Evolutionary conservation across 1,284 basidiomycete genomes (phyloP).

Genomic region (Singerocomus inundabilis): DNA sequence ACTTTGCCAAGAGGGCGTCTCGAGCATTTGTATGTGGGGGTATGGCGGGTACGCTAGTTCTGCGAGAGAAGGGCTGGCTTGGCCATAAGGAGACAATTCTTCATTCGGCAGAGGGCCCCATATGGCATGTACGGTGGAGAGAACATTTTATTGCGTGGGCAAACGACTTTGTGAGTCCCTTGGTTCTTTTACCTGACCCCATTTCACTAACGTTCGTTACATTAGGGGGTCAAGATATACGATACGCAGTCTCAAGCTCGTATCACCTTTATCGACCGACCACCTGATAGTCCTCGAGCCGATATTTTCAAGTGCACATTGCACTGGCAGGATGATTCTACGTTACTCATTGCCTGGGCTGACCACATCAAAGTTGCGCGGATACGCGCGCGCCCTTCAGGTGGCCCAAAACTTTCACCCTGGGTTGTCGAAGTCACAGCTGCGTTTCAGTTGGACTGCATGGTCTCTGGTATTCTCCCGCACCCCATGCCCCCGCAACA

Average conservation of each 20-base stretch:
- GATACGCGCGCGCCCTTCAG: constrained; percentile 60
- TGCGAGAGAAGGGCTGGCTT: constrained; percentile 96
- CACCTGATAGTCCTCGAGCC: constrained; percentile 78
- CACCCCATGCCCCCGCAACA: constrained; percentile 51
- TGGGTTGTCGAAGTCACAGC: constrained; percentile 84
- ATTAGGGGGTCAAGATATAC: constrained; percentile 90
- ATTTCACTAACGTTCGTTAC: not conserved
- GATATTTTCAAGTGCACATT: constrained; percentile 93
- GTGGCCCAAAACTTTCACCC: constrained; percentile 43
- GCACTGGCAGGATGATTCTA: constrained; percentile 89
- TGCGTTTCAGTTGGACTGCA: constrained; percentile 93
- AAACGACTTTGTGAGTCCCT: constrained; percentile 73
- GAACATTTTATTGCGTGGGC: constrained; percentile 93
- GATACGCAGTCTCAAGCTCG: constrained; percentile 79
- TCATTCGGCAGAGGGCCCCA: constrained; percentile 89
- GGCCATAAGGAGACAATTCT: constrained; percentile 90
- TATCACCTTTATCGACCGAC: constrained; percentile 87
- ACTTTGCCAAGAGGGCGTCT: constrained; percentile 78
- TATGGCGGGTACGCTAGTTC: constrained; percentile 81
- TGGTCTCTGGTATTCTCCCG: constrained; percentile 89
- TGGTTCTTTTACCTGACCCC: not conserved
- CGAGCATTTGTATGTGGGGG: constrained; percentile 94
- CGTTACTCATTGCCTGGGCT: constrained; percentile 93
- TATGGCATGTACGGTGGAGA: constrained; percentile 91
- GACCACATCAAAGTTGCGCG: constrained; percentile 91